Base-by-base conservation (phyloP, 495 filamentous ascomycete genomes). In the Neurospora sp. region DNA sequence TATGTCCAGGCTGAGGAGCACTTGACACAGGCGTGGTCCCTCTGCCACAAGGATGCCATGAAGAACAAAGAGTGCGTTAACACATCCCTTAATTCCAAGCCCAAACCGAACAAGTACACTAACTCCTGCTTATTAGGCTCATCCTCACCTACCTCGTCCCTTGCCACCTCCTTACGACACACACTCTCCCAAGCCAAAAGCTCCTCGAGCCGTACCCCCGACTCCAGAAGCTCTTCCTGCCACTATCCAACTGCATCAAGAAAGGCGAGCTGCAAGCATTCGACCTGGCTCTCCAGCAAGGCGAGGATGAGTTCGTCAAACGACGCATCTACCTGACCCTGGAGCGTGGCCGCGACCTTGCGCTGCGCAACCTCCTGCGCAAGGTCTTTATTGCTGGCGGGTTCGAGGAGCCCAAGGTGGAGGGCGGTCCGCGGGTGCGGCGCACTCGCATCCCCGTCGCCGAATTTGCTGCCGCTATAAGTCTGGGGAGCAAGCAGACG, bases 61-160 rank as follows among this genome's bases (percentile, higher is more conserved):
- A 89, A 88, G 73, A 98, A 98, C 77, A 89, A 90, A 76, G 92
- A 97, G 90, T 96, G 74, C 78, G 88, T 84, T 27, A 27, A 44
- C 6, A 20, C 46, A 12, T 41, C 7, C 22, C 2, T 18, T 41
- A 5, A 27, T 12, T 40, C 39, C 14, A n/a, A 20, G n/a, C 27
- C 37, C 14, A 48, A 2, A 20, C 31, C 68, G 22, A 41, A 53
- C 5, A 31, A 11, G 12, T 10, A 11, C 41, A 44, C 74, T 80
- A 38, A 80, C 71, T 61, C 37, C 1, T 2, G 11, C 3, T 14
- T 7, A 12, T 0, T 73, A 96, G 93, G 78, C 85, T 96, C 61
- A 97, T 99, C 73, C 86, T 98, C n/a, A 96, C 92, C 3, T 98
- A 99, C 76, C 89, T 99, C 22, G 92, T 99, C 70, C 96, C 96